A percentile compares a stretch with the other conserved stretches of the same genome.
Evolutionary conservation across 805 yeast species (phyloP).

Genomic region (Starmera dryadoides): DNA sequence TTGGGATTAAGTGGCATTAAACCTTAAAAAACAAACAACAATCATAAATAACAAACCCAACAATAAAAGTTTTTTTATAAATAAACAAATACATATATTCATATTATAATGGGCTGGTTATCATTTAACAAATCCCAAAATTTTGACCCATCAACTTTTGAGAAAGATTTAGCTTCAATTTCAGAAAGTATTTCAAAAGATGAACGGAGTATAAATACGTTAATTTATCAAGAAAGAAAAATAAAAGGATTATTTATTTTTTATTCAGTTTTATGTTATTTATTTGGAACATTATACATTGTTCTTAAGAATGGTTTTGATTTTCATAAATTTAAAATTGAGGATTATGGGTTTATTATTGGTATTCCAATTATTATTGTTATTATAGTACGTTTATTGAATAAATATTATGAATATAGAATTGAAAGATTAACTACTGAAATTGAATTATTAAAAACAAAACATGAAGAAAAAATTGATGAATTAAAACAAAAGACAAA

Average conservation of each 20-base stretch:
- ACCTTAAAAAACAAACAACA: no score
- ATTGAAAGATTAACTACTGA: slow-evolving; percentile 4
- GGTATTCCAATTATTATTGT: slow-evolving; percentile 4
- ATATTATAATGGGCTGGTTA: slow-evolving; percentile 15
- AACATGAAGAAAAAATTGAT: slow-evolving; percentile 50
- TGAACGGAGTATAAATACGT: slow-evolving; percentile 18
- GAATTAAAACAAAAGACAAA: slow-evolving; percentile 67
- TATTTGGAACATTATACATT: neutral
- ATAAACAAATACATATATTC: no score
- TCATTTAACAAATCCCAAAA: slow-evolving; percentile 20
- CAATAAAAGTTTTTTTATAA: no score
- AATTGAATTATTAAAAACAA: slow-evolving; percentile 29
- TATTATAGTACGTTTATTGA: neutral
- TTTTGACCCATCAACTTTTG: slow-evolving; percentile 37
- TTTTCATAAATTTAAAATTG: neutral
- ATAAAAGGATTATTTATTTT: slow-evolving; percentile 3
- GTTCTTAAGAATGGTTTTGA: neutral
- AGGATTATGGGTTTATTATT: slow-evolving; percentile 1
- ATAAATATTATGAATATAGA: slow-evolving; percentile 1
- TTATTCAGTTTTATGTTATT: slow-evolving; percentile 9
- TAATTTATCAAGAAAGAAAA: slow-evolving; percentile 3
- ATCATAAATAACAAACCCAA: no score
- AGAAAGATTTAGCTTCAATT: slow-evolving; percentile 31
- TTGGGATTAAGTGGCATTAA: no score
- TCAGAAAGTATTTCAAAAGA: slow-evolving; percentile 26